Evolutionary conservation across 768 basidiomycete species (phyloP), one percentile per base, ranked within the genome.

Genomic region (Leccinellum rugosiceps): DNA sequence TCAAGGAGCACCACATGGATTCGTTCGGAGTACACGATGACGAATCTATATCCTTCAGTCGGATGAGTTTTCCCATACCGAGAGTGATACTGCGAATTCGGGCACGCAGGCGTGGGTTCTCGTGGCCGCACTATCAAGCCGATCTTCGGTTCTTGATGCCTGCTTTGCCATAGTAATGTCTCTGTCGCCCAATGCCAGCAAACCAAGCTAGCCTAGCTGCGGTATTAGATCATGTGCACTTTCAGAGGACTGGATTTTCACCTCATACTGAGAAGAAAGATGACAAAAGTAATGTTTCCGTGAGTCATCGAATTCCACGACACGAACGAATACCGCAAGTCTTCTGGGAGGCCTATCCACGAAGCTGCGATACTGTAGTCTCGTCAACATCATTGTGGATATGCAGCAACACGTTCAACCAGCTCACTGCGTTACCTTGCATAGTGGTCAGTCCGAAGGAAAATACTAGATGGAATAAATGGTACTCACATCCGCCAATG

Each of bases 221-320:
- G 26, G 25, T 43, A 47, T 66, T 23, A 58, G 41, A 53, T 28
- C 43, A 17, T 30, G 45, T 44, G 56, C 48, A 62, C 45, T 9
- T 44, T 26, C 13, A 13, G 55, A 31, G 45, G 49, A 47, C 21
- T 51, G 19, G 11, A 50, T 13, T 2, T 56, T 59, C 66, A 88
- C 88, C 88, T 80, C 61, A 78, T 77, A 41, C 75, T 49, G 53
- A 86, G 77, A 35, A 92, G 75, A 25, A 84, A 71, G 30, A 85
- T 52, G 23, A 82, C 80, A 56, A 84, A 74, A 3, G 87, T 84
- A 65, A 90, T 85, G 64, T 91, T 92, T 32, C 89, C 90, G 62
- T 91, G 89, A 0, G 84, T 87, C 77, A 82, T 86, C 26, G 77
- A 66, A 69, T 90, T 91, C 90, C 89, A 92, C 14, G 66, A 63